These are phyloP conservation scores for Gentiana dahurica DNA, from an alignment of 257 asterid species.

Conservation along the genomic window DNA sequence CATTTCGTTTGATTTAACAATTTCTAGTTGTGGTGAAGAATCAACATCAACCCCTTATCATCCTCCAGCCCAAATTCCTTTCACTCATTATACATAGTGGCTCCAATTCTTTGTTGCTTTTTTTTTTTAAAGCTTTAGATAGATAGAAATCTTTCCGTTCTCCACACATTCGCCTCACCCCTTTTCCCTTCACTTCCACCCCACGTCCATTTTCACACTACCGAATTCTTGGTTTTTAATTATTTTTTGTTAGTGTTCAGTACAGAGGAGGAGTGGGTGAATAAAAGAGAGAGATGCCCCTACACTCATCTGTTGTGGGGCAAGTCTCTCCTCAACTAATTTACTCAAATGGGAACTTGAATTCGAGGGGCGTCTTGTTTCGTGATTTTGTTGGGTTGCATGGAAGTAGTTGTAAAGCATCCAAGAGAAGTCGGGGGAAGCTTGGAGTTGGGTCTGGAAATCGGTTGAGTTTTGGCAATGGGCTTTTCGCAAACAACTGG, in stretches of 20 bases:
- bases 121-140: constrained; percentile 17
- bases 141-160: constrained; percentile 3
- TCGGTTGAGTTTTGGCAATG: constrained; percentile 7
- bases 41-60: too few species aligned
- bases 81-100: not conserved
- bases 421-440: constrained; percentile 21
- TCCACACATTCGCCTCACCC: constrained; percentile 18
- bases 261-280: not conserved
- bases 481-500: constrained; percentile 14
- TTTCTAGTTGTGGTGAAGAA: too few species aligned
- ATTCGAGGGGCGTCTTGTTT: constrained; percentile 15
- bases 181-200: not conserved
- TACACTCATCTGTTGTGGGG: constrained; percentile 20
- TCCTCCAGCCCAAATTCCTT: too few species aligned
- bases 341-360: constrained; percentile 18
- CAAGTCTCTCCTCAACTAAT: constrained; percentile 31
- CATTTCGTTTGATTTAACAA: too few species aligned
- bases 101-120: constrained; percentile 16
- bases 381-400: constrained; percentile 30
- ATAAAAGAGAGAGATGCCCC: constrained; percentile 14
- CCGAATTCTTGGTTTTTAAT: not conserved
- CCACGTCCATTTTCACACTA: not conserved
- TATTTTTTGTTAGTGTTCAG: not conserved
- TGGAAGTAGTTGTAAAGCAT: constrained; percentile 9
- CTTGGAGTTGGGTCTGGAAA: constrained; percentile 17